Base-by-base conservation (phyloP, 2,329 filamentous ascomycete species). In the Fusarium sp. region DNA sequence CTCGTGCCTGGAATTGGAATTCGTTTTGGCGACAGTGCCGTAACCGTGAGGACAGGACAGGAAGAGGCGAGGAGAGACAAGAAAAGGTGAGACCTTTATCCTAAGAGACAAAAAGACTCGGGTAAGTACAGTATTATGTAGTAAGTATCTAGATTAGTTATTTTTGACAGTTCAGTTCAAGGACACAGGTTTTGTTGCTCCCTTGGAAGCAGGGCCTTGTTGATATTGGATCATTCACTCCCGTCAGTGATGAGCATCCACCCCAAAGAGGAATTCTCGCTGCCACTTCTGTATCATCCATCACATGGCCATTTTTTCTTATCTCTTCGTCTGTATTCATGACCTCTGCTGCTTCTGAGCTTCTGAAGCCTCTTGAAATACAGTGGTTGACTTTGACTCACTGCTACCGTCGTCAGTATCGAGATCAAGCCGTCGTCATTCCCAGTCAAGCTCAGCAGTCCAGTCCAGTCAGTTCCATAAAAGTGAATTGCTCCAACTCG, bases 401-500 rank as follows among this genome's bases (percentile, higher is more conserved):
- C 7, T 17, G 33, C 26, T 51, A 24, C 39, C 36, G 17, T 41
- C 22, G 39, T 26, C 26, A 47, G 64, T 42, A 59, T 64, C 49
- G 49, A 69, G 44, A 69, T 49, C 66, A 64, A 45, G 63, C 35
- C 35, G 69, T 58, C 58, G 66, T 70, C 67, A 70, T 70, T 70
- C 31, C 48, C 31, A 35, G 47, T 33, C 47, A 33, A 49, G 47
- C 28, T 33, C 47, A 49, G 47, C 47, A 49, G 48, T 35, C 48
- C 24, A 28, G 35, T 18, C 24, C 48, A 52, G 48, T 8, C 31
- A 52, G 51, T 44, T 69, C 70, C 62, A 68, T 73, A 65, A 72
- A 66, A 61, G 57, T 58, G 57, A 71, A 65, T 71, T 69, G 72
- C 74, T 69, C 69, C 69, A 75, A 75, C 75, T 77, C 75, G 75